Conservation (phyloP, 1,284 basidiomycete genomes). For the Ustilago sp. region DNA sequence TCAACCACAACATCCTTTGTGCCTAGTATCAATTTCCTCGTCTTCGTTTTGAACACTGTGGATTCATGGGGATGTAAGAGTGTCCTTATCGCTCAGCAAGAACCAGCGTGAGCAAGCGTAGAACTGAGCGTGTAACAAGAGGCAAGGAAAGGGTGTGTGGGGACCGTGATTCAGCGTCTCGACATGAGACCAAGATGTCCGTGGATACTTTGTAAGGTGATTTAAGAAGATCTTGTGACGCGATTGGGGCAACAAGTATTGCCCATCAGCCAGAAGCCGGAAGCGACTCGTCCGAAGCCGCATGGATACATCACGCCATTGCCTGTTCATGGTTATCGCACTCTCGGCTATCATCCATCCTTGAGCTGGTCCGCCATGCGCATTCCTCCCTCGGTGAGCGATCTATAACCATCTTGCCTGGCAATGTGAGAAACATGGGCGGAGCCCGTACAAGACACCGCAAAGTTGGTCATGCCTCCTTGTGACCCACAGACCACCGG, state of each 20-base stretch:
- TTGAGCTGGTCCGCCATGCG: neutral
- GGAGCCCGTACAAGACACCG: neutral
- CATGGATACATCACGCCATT: conserved; percentile 6
- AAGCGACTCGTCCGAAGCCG: conserved; percentile 25
- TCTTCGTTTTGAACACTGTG: neutral
- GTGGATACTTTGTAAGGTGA: neutral
- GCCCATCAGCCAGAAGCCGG: conserved; percentile 7
- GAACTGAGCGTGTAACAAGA: too few relatives aligned
- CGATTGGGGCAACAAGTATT: neutral
- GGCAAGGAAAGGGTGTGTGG: neutral
- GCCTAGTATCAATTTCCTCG: conserved; percentile 8
- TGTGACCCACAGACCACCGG: neutral
- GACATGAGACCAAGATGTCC: neutral
- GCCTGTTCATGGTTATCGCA: neutral
- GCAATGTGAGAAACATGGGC: neutral
- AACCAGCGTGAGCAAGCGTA: neutral
- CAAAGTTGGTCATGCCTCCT: neutral
- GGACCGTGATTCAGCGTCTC: neutral
- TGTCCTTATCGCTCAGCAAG: neutral
- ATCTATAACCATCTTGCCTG: neutral
- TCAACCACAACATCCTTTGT: conserved; percentile 15
- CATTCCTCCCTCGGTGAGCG: neutral
- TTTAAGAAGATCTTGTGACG: conserved; percentile 1
- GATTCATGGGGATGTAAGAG: neutral
- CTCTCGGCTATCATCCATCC: neutral